A percentile compares a stretch with the other conserved stretches of the same genome.
Evolutionary conservation across 1,139 yeast species (phyloP).

Genomic region (Geotrichum bryndzae): DNA sequence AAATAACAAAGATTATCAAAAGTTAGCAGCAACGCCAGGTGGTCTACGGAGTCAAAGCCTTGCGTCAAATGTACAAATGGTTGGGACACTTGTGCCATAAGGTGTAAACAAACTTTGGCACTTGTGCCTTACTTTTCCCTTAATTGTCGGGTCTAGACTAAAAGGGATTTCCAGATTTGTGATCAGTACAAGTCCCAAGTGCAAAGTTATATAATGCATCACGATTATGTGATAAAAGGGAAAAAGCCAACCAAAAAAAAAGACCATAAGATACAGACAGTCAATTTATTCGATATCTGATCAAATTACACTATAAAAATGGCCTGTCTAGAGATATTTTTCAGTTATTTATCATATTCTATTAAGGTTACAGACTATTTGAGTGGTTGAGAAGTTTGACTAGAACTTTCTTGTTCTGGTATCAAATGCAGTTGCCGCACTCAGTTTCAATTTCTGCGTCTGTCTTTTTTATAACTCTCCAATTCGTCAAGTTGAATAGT

Average conservation of each 20-base stretch:
- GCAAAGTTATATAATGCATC: no score
- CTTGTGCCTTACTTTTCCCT: neutral
- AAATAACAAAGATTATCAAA: neutral
- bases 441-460: conserved; percentile 34
- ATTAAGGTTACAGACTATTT: neutral
- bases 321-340: no score
- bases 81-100: neutral
- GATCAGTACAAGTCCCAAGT: no score
- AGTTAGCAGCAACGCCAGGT: neutral
- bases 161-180: no score
- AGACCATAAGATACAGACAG: no score
- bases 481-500: no score
- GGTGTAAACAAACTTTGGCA: neutral
- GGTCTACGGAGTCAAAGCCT: neutral
- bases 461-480: conserved; percentile 21
- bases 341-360: neutral
- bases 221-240: no score
- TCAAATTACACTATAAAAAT: no score
- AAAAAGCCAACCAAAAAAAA: no score
- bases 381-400: conserved; percentile 11
- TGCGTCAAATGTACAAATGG: neutral
- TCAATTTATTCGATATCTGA: no score
- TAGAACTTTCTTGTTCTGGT: conserved; percentile 6
- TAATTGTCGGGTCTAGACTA: neutral
- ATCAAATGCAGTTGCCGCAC: conserved; percentile 33